These are phyloP conservation scores for Globisporangium paroecandrum DNA, from an alignment of 352 stramenopile species.

Conservation along the genomic window DNA sequence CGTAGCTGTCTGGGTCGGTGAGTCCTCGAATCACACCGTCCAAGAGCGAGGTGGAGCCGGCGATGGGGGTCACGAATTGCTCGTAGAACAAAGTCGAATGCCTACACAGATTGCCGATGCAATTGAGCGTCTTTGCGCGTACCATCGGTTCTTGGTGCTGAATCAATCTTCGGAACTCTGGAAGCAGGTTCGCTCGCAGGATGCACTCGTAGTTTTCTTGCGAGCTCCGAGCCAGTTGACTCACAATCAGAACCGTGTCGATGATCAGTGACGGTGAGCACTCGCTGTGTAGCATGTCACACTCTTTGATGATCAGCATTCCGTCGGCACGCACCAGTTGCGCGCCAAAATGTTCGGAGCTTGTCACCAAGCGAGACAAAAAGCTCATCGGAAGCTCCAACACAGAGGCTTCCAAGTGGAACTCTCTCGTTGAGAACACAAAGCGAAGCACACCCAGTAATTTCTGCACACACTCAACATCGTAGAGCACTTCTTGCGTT, in stretches of 20 bases:
- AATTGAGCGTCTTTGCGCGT: constrained; percentile 86
- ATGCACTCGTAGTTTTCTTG: constrained; percentile 75
- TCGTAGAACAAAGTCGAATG: constrained; percentile 90
- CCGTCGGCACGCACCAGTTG: constrained; percentile 77
- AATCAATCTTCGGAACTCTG: constrained; percentile 58
- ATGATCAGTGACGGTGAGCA: constrained; percentile 67
- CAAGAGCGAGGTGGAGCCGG: constrained; percentile 35
- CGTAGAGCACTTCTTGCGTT: constrained; percentile 74
- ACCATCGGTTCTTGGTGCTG: constrained; percentile 69
- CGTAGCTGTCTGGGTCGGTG: constrained; percentile 69
- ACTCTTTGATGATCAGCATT: constrained; percentile 67
- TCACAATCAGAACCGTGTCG: constrained; percentile 81
- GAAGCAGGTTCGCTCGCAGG: constrained; percentile 39
- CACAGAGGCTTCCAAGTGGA: constrained; percentile 53
- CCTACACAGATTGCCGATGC: constrained; percentile 90
- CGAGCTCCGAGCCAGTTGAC: constrained; percentile 81
- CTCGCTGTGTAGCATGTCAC: constrained; percentile 41
- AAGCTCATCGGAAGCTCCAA: constrained; percentile 78
- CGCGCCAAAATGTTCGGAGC: constrained; percentile 75
- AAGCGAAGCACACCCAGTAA: constrained; percentile 63
- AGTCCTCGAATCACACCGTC: constrained; percentile 57
- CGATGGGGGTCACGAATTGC: constrained; percentile 35
- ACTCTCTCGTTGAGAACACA: constrained; percentile 48
- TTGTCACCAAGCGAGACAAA: constrained; percentile 78
- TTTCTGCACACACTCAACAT: constrained; percentile 59